Evolutionary conservation across 805 yeast genomes (phyloP), one percentile per base, ranked within the genome.

Genomic region (Cephaloascus fragrans): DNA sequence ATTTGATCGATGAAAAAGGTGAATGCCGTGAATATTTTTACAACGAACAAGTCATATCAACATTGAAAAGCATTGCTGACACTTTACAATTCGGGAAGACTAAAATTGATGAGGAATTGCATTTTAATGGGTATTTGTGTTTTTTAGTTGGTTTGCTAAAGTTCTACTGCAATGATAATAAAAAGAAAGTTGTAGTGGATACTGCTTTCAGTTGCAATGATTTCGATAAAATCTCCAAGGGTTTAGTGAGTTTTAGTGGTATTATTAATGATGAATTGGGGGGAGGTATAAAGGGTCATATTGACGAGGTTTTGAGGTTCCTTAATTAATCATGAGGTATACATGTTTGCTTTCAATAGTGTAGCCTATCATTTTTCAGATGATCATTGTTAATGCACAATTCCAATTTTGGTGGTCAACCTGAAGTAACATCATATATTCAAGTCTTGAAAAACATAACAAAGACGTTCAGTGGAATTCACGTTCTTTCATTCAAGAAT

Each of bases 51-150:
- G 12, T 23, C 28, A n/a, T 34, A 34, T 8, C 6, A 12, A 6
- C 8, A 23, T 44, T 2, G 55, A 50, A 14, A 40, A 45, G 10
- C 23, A 36, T 0, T 10, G 16, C 2, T 42, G 50, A 19, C 19
- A 42, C 2, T 12, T 35, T n/a, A 19, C n/a, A 8, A 3, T 36
- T 0, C 9, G 50, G 43, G 19, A 12, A 40, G 14, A 3, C 32
- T 2, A n/a, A 18, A 2, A 38, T 41, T n/a, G 38, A 41, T 5
- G 37, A 39, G 16, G 43, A 48, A 32, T 34, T 44, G 12, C 57
- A 54, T 37, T 44, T 53, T 16, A 35, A 48, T 12, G 60, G 57
- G 1, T 56, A 56, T 35, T 46, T 50, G 29, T 50, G 57, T 35
- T 40, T 55, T n/a, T 31, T 52, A 10, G 14, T 47, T 17, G 43